A percentile compares a stretch with the other conserved stretches of the same genome.
Conservation (phyloP, 129 eudicot species). For the Apium graveolens region DNA sequence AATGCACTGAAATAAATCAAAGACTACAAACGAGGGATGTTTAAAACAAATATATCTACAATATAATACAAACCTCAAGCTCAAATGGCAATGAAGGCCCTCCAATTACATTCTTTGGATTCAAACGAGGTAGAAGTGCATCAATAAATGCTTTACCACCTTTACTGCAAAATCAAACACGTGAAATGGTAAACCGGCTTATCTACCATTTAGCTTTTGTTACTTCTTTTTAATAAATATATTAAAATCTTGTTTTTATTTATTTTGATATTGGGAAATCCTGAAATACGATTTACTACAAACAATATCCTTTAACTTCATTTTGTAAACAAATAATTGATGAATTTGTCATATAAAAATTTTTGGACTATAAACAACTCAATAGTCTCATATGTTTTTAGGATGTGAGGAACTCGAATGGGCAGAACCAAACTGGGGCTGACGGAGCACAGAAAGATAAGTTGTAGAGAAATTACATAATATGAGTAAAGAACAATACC, state of each 20-base stretch:
- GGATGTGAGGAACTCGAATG: background rate
- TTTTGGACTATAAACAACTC: background rate
- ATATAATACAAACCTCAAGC: constrained; percentile 63
- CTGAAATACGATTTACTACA: background rate
- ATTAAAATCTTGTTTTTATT: background rate
- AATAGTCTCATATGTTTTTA: background rate
- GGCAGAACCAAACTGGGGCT: background rate
- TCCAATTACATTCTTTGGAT: constrained; percentile 69
- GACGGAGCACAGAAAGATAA: background rate
- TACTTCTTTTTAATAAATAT: background rate
- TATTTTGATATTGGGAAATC: background rate
- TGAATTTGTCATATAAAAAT: background rate
- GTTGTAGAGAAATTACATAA: background rate
- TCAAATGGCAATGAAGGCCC: constrained; percentile 88
- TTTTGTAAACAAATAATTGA: background rate
- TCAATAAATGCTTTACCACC: constrained; percentile 98
- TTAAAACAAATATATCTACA: background rate
- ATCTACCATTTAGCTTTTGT: background rate
- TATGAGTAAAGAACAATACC: constrained; percentile 34
- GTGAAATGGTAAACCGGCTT: constrained; percentile 5
- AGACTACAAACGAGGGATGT: background rate
- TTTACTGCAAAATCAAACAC: constrained; percentile 40
- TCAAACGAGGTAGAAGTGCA: constrained; percentile 77
- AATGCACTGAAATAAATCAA: background rate
- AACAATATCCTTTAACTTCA: background rate